Evolutionary conservation across 2,329 filamentous ascomycete species (phyloP).

Genomic region (Fusarium tupiense): DNA sequence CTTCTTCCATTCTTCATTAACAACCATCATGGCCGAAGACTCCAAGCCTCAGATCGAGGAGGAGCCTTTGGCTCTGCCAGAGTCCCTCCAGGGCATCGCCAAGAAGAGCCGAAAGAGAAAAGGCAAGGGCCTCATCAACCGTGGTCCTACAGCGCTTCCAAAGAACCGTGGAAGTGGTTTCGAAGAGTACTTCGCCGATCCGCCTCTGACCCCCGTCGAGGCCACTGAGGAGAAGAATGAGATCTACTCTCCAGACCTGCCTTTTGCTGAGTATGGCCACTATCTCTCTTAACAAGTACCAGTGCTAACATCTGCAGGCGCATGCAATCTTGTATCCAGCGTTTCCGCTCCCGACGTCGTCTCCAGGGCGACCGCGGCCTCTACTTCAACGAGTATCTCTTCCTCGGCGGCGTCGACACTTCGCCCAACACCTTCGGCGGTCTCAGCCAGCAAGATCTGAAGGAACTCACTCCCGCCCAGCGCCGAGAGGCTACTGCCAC

Average conservation of each 20-base stretch:
- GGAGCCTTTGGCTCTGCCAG: conserved; percentile 2
- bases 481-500: conserved; percentile 71
- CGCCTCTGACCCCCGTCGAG: conserved; percentile 78
- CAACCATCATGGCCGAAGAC: not conserved
- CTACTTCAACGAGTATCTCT: conserved; percentile 83
- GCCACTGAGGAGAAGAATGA: conserved; percentile 68
- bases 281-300: not conserved
- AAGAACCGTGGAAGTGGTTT: conserved; percentile 70
- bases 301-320: conserved; percentile 61
- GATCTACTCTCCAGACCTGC: conserved; percentile 69
- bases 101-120: conserved; percentile 32
- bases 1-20: not conserved
- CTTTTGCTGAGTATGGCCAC: conserved; percentile 64
- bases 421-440: conserved; percentile 67
- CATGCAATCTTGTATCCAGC: conserved; percentile 85
- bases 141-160: conserved; percentile 54
- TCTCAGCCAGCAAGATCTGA: conserved; percentile 64
- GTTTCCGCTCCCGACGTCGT: conserved; percentile 81
- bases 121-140: conserved; percentile 28
- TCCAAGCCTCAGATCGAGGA: not conserved
- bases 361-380: conserved; percentile 69
- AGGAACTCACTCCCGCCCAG: conserved; percentile 66
- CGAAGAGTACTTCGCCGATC: conserved; percentile 84
- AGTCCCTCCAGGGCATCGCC: conserved; percentile 27
- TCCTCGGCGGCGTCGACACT: conserved; percentile 81